A percentile compares a stretch with the other conserved stretches of the same genome.
These are phyloP conservation scores for Evernia prunastri DNA, from an alignment of 495 filamentous ascomycete genomes.

Conservation along the genomic window DNA sequence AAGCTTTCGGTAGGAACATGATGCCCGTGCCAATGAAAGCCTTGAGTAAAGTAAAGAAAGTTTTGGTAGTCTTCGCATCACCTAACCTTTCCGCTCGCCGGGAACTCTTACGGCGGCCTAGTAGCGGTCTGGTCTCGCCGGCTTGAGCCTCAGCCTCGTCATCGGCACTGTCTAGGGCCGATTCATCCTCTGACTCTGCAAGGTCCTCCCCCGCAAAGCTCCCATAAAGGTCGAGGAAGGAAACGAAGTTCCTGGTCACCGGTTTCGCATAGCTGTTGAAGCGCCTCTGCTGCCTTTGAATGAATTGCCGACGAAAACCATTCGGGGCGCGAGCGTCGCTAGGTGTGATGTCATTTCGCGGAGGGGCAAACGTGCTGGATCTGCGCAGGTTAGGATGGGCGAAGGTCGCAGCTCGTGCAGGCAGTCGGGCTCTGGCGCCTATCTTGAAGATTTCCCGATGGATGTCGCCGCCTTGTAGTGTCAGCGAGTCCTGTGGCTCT, in stretches of 20 bases:
- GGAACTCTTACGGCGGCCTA: constrained; percentile 43
- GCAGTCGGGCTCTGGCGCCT: constrained; percentile 42
- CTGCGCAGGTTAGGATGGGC: constrained; percentile 36
- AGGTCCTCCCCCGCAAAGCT: constrained; percentile 68
- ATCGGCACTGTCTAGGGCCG: constrained; percentile 35
- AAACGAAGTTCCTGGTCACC: constrained; percentile 58
- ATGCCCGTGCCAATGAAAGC: constrained; percentile 62
- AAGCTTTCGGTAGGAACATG: constrained; percentile 64
- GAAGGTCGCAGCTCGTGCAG: constrained; percentile 54
- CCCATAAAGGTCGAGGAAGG: constrained; percentile 64
- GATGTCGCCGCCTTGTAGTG: constrained; percentile 60
- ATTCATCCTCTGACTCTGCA: constrained; percentile 57
- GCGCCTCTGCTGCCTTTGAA: constrained; percentile 44
- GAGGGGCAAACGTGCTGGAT: constrained; percentile 19
- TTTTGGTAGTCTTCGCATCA: constrained; percentile 52
- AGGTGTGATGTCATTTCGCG: constrained; percentile 34
- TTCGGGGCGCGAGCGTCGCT: constrained; percentile 50
- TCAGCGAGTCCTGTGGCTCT: constrained; percentile 50
- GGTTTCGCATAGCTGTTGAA: constrained; percentile 41
- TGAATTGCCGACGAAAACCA: constrained; percentile 55
- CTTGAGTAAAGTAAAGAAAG: constrained; percentile 63
- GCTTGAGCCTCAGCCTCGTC: constrained; percentile 40
- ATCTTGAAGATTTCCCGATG: constrained; percentile 63
- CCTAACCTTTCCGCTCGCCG: constrained; percentile 38
- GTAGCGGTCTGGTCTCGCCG: constrained; percentile 45